phyloP scores from a whole-genome alignment of 257 asterid genomes.

The Solanum ahanhuiri region DNA sequence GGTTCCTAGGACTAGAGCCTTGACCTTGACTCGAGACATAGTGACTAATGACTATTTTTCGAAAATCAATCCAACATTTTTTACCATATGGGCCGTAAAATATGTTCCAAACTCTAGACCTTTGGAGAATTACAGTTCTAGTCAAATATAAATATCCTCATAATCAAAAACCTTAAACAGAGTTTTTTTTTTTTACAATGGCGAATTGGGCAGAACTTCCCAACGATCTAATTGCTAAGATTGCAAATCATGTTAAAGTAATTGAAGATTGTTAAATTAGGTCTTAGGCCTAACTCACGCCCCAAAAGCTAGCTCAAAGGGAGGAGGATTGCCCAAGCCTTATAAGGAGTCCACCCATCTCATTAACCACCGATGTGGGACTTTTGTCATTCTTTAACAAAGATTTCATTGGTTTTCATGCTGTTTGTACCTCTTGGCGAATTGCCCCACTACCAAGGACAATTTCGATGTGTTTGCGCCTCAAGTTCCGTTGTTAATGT shows the following conservation, averaged over 20 bases:
- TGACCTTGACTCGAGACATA: too few relatives aligned
- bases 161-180: neutral
- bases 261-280: neutral
- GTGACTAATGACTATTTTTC: too few relatives aligned
- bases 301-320: too few relatives aligned
- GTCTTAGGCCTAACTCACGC: too few relatives aligned
- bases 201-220: neutral
- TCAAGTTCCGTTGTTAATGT: neutral
- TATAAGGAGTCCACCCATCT: too few relatives aligned
- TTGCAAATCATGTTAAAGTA: neutral
- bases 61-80: too few relatives aligned
- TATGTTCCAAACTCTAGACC: neutral
- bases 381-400: too few relatives aligned
- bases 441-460: neutral
- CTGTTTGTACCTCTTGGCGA: neutral
- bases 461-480: neutral
- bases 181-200: neutral
- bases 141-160: neutral
- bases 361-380: too few relatives aligned
- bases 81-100: neutral
- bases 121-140: neutral
- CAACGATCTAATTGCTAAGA: neutral
- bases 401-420: neutral
- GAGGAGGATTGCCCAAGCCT: too few relatives aligned
- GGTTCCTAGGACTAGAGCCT: too few relatives aligned